Evolutionary conservation across 2,329 filamentous ascomycete species (phyloP).

Genomic region (Microdochium nivale): DNA sequence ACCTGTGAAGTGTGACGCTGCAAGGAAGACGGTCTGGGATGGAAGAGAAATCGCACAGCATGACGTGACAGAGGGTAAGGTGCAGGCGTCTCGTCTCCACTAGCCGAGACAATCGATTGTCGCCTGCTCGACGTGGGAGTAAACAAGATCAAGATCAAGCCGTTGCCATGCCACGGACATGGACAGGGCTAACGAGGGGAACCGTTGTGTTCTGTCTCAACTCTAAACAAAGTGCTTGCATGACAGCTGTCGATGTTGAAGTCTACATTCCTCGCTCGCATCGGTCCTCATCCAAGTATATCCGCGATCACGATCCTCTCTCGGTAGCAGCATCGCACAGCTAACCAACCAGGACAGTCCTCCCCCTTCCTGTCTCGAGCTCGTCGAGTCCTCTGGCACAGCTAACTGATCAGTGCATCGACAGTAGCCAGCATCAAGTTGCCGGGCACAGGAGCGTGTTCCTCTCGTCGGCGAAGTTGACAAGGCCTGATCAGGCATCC

Average conservation of each 20-base stretch:
- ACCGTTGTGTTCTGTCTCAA: neutral
- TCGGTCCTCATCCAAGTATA: too few relatives aligned
- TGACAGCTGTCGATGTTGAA: neutral
- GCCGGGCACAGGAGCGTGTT: neutral
- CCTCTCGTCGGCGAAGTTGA: neutral
- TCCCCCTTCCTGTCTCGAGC: neutral
- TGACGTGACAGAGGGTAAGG: neutral
- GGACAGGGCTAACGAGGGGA: too few relatives aligned
- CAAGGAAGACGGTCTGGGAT: too few relatives aligned
- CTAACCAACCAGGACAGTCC: neutral
- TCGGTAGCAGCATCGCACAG: neutral
- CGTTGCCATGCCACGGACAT: too few relatives aligned
- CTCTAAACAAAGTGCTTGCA: neutral
- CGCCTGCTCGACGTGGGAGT: neutral
- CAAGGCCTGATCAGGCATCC: neutral
- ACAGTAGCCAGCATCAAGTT: neutral
- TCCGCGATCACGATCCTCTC: neutral
- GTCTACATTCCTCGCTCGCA: neutral
- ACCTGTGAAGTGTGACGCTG: too few relatives aligned
- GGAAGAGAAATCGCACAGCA: neutral
- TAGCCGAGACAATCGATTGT: constrained; percentile 1
- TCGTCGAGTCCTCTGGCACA: neutral
- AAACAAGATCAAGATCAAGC: too few relatives aligned
- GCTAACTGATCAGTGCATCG: neutral
- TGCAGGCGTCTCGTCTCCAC: too few relatives aligned